Conservation (phyloP, 2,329 filamentous ascomycete genomes). For the Tolypocladium tundrense region DNA sequence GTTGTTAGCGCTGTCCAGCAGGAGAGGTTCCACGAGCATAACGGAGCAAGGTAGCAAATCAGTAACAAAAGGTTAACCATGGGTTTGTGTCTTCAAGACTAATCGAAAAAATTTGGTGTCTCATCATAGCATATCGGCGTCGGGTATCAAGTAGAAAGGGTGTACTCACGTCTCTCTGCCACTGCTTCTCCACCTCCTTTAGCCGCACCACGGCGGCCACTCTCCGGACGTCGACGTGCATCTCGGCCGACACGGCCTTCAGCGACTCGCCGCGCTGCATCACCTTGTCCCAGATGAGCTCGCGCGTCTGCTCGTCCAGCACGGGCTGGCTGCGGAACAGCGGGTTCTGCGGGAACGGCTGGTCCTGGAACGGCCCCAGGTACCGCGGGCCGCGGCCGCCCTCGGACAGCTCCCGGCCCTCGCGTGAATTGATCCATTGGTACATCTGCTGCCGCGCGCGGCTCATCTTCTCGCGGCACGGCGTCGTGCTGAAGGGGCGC, state of each 20-base stretch:
- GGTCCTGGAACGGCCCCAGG: slow-evolving; percentile 25
- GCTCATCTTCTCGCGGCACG: slow-evolving; percentile 25
- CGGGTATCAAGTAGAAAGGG: slow-evolving; percentile 7
- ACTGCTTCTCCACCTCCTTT: slow-evolving; percentile 76
- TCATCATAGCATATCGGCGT: slow-evolving; percentile 46
- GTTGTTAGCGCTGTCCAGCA: slow-evolving; percentile 2
- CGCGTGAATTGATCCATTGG: slow-evolving; percentile 22
- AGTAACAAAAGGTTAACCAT: slow-evolving; percentile 59
- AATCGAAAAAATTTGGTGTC: slow-evolving; percentile 76
- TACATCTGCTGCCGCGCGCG: slow-evolving; percentile 26
- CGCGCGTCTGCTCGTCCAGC: slow-evolving; percentile 60
- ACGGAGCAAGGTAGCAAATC: slow-evolving; percentile 5
- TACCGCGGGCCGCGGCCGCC: slow-evolving; percentile 22
- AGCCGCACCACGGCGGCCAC: slow-evolving; percentile 78
- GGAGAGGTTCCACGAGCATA: background rate
- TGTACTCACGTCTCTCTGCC: slow-evolving; percentile 60
- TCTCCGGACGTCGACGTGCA: slow-evolving; percentile 70
- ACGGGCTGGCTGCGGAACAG: slow-evolving; percentile 63
- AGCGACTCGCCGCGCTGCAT: slow-evolving; percentile 56
- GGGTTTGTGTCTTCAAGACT: slow-evolving; percentile 93
- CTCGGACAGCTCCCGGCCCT: slow-evolving; percentile 14
- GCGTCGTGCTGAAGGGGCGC: slow-evolving; percentile 29
- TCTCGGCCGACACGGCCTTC: slow-evolving; percentile 65
- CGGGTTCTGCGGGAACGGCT: slow-evolving; percentile 66
- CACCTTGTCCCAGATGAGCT: slow-evolving; percentile 64